Evolutionary conservation across 2,329 filamentous ascomycete genomes (phyloP), one percentile per base, ranked within the genome.

Genomic region (Xylariaceae sp.): DNA sequence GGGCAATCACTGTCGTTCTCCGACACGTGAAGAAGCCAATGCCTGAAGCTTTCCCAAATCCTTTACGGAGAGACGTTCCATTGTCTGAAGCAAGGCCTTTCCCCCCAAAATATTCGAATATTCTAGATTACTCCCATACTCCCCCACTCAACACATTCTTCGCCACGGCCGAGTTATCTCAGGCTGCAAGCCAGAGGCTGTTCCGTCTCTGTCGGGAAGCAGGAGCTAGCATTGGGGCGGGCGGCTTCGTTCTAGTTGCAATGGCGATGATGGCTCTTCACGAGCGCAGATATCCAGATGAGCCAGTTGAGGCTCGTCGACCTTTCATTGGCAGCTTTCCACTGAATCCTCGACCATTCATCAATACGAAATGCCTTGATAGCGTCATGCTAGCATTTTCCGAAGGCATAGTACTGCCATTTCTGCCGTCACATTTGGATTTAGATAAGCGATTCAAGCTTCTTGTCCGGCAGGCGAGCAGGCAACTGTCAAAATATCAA

Each of bases 201-300:
- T 60, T 57, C 28, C 51, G 53, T 2, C 51, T 63, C 2, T 64
- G 60, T 33, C 54, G 53, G 28, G 54, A 60, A 40, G 58, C 57
- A 6, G 55, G 56, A 5, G 56, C 58, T 18, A 63, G 61, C 48
- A 49, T 64, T 11, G 62, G 62, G 1, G 62, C 62, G 7, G 62
- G 60, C 13, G 55, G 56, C 18, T 59, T 59, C 44, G 62, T 58
- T 2, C 50, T 63, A 1, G 60, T 63, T 3, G 61, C 51, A 1
- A 57, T 63, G 33, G 58, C 51, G 2, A 63, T 64, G 62, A 64
- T 62, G 62, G 54, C 58, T 36, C 44, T 60, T 10, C 53, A 64
- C 55, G 62, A 63, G 48, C 16, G 40, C 17, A 47, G 43, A 6
- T 47, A 51, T 13, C 54, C 54, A 5, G 41, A 57, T 19, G 51